These are phyloP conservation scores for Phytophthora lateralis DNA, from an alignment of 352 stramenopile species.

Conservation along the genomic window DNA sequence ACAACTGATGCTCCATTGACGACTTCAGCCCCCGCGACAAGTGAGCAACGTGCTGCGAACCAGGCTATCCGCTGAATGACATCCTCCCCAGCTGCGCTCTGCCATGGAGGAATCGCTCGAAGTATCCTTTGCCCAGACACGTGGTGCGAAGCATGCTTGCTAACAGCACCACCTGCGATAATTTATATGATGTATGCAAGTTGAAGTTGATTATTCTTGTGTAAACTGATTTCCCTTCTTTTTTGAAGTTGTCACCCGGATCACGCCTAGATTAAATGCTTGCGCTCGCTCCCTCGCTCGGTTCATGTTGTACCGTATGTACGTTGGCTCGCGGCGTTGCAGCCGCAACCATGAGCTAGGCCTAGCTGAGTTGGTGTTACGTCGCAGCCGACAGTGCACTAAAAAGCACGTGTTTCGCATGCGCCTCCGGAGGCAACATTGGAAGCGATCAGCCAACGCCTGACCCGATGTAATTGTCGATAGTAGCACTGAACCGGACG, in stretches of 20 bases:
- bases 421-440: no score
- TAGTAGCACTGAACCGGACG: conserved; percentile 17
- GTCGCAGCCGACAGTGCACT: no score
- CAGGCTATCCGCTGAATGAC: conserved; percentile 7
- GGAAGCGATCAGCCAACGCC: conserved; percentile 8
- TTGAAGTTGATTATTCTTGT: conserved; percentile 12
- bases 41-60: conserved; percentile 14
- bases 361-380: no score
- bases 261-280: no score
- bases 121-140: conserved; percentile 10
- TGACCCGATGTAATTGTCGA: conserved; percentile 10
- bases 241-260: no score
- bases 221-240: background rate
- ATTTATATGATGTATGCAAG: background rate
- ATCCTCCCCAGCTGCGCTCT: background rate
- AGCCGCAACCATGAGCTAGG: no score
- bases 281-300: no score
- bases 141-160: no score
- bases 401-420: no score
- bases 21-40: conserved; percentile 11
- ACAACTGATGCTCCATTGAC: background rate
- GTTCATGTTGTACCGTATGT: no score
- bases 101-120: conserved; percentile 1
- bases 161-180: background rate
- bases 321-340: no score